These are phyloP conservation scores for Trichoderma endophyticum DNA, from an alignment of 2,329 filamentous ascomycete species.

Conservation along the genomic window DNA sequence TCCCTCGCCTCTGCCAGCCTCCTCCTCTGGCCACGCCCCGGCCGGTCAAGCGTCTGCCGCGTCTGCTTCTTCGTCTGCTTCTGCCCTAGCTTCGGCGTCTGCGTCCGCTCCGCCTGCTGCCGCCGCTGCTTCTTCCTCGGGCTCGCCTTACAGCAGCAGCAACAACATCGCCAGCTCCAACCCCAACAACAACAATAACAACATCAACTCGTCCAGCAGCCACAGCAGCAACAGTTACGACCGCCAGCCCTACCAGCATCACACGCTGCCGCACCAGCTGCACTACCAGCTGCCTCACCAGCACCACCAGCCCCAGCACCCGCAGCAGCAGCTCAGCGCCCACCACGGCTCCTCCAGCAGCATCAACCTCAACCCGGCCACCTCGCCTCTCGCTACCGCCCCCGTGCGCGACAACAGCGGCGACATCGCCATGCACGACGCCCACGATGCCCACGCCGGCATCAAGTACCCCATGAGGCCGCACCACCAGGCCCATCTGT, in stretches of 20 bases:
- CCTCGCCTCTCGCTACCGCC: conserved; percentile 48
- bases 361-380: conserved; percentile 49
- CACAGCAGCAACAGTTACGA: conserved; percentile 5
- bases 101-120: neutral
- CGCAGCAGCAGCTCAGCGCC: conserved; percentile 39
- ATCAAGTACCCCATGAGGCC: conserved; percentile 83
- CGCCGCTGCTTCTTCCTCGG: neutral
- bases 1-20: conserved; percentile 26
- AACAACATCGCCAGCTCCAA: neutral
- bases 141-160: neutral
- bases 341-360: conserved; percentile 43
- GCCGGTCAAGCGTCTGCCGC: conserved; percentile 24
- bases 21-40: neutral
- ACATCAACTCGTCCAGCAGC: neutral
- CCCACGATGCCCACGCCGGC: conserved; percentile 75
- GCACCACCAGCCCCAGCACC: neutral
- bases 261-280: conserved; percentile 4
- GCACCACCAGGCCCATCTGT: conserved; percentile 71
- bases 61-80: conserved; percentile 35
- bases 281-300: conserved; percentile 15
- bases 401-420: conserved; percentile 66
- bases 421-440: conserved; percentile 83
- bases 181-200: neutral
- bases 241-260: neutral
- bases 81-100: neutral